Percentiles rank a stretch among this genome's conserved stretches.
Evolutionary conservation across 352 stramenopile genomes (phyloP).

Genomic region (Phytophthora citricola): DNA sequence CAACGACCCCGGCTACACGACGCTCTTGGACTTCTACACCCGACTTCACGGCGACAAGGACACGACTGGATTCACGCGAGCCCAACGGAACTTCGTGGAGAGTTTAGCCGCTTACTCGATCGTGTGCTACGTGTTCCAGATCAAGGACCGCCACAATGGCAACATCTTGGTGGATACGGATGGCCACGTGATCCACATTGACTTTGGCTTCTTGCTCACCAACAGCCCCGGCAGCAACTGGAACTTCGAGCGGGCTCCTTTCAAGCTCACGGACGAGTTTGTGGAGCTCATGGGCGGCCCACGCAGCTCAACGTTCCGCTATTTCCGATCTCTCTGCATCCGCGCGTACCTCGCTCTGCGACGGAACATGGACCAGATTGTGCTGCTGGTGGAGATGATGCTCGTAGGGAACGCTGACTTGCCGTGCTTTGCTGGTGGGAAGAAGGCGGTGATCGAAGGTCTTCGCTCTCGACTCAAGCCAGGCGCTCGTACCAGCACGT

Average conservation of each 20-base stretch:
- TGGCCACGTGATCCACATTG: constrained; percentile 98
- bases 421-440: constrained; percentile 88
- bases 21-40: constrained; percentile 93
- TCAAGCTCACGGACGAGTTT: constrained; percentile 98
- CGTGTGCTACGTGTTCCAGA: constrained; percentile 97
- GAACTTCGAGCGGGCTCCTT: constrained; percentile 97
- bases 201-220: constrained; percentile 98
- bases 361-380: constrained; percentile 95
- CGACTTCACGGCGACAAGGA: constrained; percentile 90
- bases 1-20: constrained; percentile 81
- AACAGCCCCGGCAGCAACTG: constrained; percentile 95
- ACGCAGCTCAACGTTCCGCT: constrained; percentile 92
- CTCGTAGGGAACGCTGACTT: constrained; percentile 87
- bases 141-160: constrained; percentile 99
- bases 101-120: constrained; percentile 98
- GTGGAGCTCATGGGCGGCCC: constrained; percentile 95
- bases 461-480: constrained; percentile 80
- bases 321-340: constrained; percentile 97
- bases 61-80: constrained; percentile 77
- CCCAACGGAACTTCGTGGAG: constrained; percentile 89
- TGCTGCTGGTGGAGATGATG: constrained; percentile 97
- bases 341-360: constrained; percentile 94
- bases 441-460: constrained; percentile 77
- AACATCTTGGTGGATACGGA: constrained; percentile 98
- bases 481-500: constrained; percentile 79